Base-by-base conservation (phyloP, 2,329 filamentous ascomycete species). In the Fusarium sp. region DNA sequence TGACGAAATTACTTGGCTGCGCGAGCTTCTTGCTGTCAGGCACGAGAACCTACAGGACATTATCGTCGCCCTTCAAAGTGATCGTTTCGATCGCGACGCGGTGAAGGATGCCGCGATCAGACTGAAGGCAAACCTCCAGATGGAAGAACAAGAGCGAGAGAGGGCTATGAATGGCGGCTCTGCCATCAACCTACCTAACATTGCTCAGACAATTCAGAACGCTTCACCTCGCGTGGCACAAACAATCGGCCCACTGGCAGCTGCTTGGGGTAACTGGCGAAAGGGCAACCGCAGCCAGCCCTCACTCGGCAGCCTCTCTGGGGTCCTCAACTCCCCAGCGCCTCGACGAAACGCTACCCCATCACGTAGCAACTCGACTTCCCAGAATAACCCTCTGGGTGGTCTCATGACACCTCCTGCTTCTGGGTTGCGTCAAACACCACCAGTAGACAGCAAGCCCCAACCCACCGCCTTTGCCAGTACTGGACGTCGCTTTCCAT, bases 241-340 rank as follows among this genome's bases (percentile, higher is more conserved):
- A 76, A 91, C 91, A 6, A 90, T 97, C 24, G 93, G 87, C 2
- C 88, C 88, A 24, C 78, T 90, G 37, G 87, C 93, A n/a, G 93
- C 94, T n/a, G 95, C 94, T n/a, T 97, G 94, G 88, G 94, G 93
- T 46, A 97, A 91, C 78, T 97, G 95, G 95, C 90, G 94, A 52
- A 95, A 91, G 76, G 87, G 86, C 17, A 86, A 84, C 71, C 87
- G 86, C 19, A 85, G 83, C 71, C 86, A 87, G 56, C 80, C 80
- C 7, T 80, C 81, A 17, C 82, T 84, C 66, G 77, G 78, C 55
- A 81, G 82, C 74, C 73, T 88, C 43, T 83, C 87, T 51, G 79
- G 83, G 13, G 80, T 79, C 26, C 72, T 83, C 37, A 80, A 79
- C 50, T 83, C 85, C 8, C 81, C 84, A 15, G 78, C 78, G 2